Percentiles rank a stretch among this genome's conserved stretches.
These are phyloP conservation scores for Senna tora DNA, from an alignment of 306 rosid species.

Conservation along the genomic window DNA sequence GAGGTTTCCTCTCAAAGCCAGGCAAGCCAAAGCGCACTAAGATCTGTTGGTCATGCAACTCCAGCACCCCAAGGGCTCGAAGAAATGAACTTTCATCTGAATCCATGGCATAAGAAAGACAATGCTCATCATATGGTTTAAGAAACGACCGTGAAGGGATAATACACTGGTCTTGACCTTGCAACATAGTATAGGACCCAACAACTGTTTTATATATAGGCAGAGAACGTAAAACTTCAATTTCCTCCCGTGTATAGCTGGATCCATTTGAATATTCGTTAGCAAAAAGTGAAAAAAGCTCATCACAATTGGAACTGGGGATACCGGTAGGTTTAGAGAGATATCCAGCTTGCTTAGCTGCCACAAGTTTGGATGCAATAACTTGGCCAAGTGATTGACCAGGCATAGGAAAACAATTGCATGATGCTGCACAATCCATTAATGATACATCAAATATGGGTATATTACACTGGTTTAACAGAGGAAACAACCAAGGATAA, in stretches of 20 bases:
- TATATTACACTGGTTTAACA: conserved; percentile 86
- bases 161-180: conserved; percentile 76
- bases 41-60: conserved; percentile 84
- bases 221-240: conserved; percentile 75
- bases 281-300: conserved; percentile 80
- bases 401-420: conserved; percentile 67
- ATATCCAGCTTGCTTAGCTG: conserved; percentile 84
- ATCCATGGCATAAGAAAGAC: conserved; percentile 73
- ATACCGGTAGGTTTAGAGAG: conserved; percentile 70
- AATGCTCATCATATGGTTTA: conserved; percentile 75
- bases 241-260: conserved; percentile 65
- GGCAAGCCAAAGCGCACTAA: conserved; percentile 88
- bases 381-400: conserved; percentile 73
- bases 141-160: conserved; percentile 84
- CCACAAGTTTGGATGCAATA: conserved; percentile 90
- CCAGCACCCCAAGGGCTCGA: conserved; percentile 78
- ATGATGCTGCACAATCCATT: conserved; percentile 72
- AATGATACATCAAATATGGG: conserved; percentile 82
- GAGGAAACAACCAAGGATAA: conserved; percentile 82
- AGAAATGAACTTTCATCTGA: conserved; percentile 78
- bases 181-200: conserved; percentile 80
- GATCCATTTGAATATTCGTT: conserved; percentile 59
- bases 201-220: conserved; percentile 90
- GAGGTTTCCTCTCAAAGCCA: conserved; percentile 72
- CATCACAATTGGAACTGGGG: conserved; percentile 69